A percentile compares a stretch with the other conserved stretches of the same genome.
phyloP scores from a whole-genome alignment of 2,329 filamentous ascomycete genomes.

The Sporothrix brasiliensis region DNA sequence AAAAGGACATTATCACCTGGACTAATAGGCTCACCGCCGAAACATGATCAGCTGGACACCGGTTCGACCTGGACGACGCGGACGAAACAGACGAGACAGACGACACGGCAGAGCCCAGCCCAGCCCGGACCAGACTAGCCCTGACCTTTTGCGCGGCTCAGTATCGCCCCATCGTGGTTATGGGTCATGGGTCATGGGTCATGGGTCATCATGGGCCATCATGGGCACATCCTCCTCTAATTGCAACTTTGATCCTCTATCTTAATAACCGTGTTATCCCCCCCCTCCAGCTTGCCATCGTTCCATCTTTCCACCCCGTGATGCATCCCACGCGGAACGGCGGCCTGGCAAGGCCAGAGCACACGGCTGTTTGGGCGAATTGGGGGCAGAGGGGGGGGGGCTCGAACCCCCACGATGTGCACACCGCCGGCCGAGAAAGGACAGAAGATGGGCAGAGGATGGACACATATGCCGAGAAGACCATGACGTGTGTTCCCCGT shows the following conservation, averaged over 20 bases:
- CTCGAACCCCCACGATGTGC: not conserved
- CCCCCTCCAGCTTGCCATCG: too few relatives aligned
- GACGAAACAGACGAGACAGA: not conserved
- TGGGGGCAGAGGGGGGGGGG: not conserved
- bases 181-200: not conserved
- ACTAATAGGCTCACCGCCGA: not conserved
- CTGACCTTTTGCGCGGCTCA: not conserved
- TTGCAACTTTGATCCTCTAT: not conserved
- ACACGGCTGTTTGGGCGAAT: not conserved
- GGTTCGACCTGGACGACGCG: not conserved
- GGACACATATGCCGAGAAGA: not conserved
- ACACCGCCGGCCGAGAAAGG: not conserved
- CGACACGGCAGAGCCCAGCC: not conserved
- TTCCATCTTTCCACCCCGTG: not conserved
- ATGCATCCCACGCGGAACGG: constrained; percentile 10
- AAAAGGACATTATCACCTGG: not conserved
- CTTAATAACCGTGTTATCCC: too few relatives aligned
- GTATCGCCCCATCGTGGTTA: not conserved
- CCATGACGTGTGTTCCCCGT: too few relatives aligned
- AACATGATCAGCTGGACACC: constrained; percentile 20
- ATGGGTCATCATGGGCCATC: not conserved
- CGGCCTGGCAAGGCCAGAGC: constrained; percentile 4
- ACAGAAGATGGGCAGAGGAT: not conserved
- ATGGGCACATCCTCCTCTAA: not conserved
- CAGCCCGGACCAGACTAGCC: not conserved